These are phyloP conservation scores for Pythium oligandrum DNA, from an alignment of 352 stramenopile genomes.

Conservation along the genomic window DNA sequence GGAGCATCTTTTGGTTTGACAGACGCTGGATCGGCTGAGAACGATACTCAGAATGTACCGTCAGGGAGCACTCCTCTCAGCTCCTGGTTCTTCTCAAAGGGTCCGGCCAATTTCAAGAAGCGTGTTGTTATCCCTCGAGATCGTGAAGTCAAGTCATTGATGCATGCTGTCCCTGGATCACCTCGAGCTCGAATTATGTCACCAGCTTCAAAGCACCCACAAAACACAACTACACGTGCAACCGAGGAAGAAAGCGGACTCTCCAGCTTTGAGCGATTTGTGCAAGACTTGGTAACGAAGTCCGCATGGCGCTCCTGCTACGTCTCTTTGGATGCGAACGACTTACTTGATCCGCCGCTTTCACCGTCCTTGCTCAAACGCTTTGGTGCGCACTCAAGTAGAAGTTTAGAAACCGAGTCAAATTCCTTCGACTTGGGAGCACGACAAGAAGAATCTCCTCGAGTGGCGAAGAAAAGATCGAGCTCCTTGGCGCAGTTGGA, in stretches of 20 bases:
- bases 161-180: constrained; percentile 2
- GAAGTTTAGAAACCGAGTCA: neutral
- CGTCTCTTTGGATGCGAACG: constrained; percentile 27
- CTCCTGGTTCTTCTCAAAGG: constrained; percentile 63
- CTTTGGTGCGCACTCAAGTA: constrained; percentile 6
- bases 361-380: constrained; percentile 19
- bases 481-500: neutral
- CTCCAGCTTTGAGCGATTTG: constrained; percentile 21
- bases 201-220: too few species aligned
- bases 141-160: neutral
- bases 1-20: constrained; percentile 42
- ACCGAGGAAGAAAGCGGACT: neutral
- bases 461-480: neutral
- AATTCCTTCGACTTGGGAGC: neutral
- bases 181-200: constrained; percentile 13
- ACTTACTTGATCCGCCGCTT: constrained; percentile 53
- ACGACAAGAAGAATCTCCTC: neutral
- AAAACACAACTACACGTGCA: neutral
- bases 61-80: constrained; percentile 31
- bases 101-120: constrained; percentile 58
- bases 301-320: constrained; percentile 66
- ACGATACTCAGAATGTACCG: constrained; percentile 8
- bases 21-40: neutral
- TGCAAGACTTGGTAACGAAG: constrained; percentile 37
- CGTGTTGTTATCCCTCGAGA: constrained; percentile 32